Evolutionary conservation across 2,329 filamentous ascomycete genomes (phyloP), one percentile per base, ranked within the genome.

Genomic region (Phaeomoniella chlamydospora): DNA sequence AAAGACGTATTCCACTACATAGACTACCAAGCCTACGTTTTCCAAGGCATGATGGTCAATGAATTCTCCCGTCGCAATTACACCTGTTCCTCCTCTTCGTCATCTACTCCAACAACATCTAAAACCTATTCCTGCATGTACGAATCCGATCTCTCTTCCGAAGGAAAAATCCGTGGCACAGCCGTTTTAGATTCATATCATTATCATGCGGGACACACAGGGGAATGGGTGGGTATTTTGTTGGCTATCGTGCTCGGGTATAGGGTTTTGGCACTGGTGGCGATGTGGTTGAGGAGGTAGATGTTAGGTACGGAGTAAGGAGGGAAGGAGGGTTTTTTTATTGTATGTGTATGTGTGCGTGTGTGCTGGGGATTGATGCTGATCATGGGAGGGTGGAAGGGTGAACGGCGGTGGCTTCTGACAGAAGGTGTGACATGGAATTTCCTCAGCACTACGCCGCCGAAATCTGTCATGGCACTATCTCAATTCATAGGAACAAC

Each of bases 1-100:
- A n/a, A n/a, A n/a, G n/a, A 92, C 48, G 81, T 81, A 4, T 90
- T 90, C 48, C 80, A 87, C 52, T 92, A 87, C 55, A 87, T 87
- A 50, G 81, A 92, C 53, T 92, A 92, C 50, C 35, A 65, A 58
- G 64, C 67, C 30, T 92, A 87, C 47, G 84, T 92, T 3, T 93
- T 92, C 52, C 74, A 88, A 51, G 84, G 82, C 11, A 90, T 93
- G 84, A 90, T 92, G 82, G 76, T 88, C 36, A 92, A 90, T 49
- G 82, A 93, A 59, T 90, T 93, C 53, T 61, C 62, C 1, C 44
- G 69, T 13, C 64, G 81, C 11, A 67, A 61, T 3, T 92, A 82
- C 53, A 53, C 57, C 3, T 88, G 82, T 50, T n/a, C n/a, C n/a
- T n/a, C n/a, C n/a, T n/a, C n/a, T n/a, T n/a, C n/a, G n/a, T n/a